These are phyloP conservation scores for Kurtzmaniella quercitrusa DNA, from an alignment of 1,139 yeast genomes.

Conservation along the genomic window DNA sequence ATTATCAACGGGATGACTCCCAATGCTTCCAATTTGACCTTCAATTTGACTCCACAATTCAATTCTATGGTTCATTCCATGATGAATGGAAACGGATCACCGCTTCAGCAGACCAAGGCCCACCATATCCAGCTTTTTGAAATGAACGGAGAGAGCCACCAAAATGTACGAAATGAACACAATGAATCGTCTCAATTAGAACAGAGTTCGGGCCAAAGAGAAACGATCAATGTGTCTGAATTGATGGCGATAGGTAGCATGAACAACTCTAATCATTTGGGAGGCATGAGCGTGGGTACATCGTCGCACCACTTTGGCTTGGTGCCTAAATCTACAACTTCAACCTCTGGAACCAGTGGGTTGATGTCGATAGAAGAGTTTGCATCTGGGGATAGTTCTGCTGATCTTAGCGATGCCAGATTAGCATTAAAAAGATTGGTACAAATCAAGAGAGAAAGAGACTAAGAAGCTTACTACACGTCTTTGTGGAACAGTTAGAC, in stretches of 20 bases:
- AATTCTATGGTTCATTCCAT: conserved; percentile 40
- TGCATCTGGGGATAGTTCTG: conserved; percentile 8
- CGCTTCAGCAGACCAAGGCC: conserved; percentile 6
- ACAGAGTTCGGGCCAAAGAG: conserved; percentile 1
- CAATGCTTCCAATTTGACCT: conserved; percentile 15
- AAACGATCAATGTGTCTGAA: conserved; percentile 18
- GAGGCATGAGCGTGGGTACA: background rate
- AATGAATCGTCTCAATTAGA: background rate
- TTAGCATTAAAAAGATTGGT: conserved; percentile 39
- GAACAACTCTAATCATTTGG: background rate
- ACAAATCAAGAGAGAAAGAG: conserved; percentile 26
- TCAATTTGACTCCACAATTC: conserved; percentile 42
- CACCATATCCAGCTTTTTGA: conserved; percentile 5
- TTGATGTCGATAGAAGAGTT: background rate
- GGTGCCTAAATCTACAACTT: background rate
- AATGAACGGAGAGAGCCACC: conserved; percentile 22
- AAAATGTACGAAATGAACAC: background rate
- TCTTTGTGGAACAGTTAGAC: background rate
- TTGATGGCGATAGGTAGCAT: conserved; percentile 14
- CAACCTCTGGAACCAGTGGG: background rate
- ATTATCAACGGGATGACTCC: conserved; percentile 31
- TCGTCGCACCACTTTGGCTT: background rate
- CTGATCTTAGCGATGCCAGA: conserved; percentile 40
- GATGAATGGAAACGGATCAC: conserved; percentile 35
- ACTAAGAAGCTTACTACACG: background rate